Conservation (phyloP, 768 basidiomycete species). For the Gautieria morchelliformis region DNA sequence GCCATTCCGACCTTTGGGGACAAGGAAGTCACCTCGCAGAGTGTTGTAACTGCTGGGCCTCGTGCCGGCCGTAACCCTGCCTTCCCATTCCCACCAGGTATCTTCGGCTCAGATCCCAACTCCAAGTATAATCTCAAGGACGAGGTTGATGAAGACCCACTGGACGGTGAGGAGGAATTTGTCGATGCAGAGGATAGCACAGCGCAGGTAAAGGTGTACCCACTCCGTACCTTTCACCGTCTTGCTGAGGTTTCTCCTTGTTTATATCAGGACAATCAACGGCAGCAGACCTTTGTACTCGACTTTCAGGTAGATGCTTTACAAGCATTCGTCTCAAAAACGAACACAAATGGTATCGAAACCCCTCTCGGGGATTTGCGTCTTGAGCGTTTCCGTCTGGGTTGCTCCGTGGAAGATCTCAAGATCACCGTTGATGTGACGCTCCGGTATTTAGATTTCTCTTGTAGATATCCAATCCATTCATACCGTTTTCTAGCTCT, state of each 20-base stretch:
- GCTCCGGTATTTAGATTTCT: conserved; percentile 43
- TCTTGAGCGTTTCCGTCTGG: conserved; percentile 68
- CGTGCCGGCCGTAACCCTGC: not conserved
- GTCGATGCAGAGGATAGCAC: conserved; percentile 63
- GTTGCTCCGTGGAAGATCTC: conserved; percentile 67
- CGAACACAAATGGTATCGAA: conserved; percentile 51
- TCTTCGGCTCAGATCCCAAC: conserved; percentile 41
- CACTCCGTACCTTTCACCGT: not conserved
- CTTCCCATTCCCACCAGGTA: conserved; percentile 28
- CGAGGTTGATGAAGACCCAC: conserved; percentile 24
- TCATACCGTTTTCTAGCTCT: conserved; percentile 34
- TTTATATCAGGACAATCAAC: conserved; percentile 23
- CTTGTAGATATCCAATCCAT: not conserved
- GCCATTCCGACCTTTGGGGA: conserved; percentile 74
- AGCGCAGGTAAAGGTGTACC: conserved; percentile 34
- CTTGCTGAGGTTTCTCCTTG: conserved; percentile 28
- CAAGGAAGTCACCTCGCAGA: conserved; percentile 25
- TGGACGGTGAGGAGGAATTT: conserved; percentile 48
- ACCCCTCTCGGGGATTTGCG: conserved; percentile 68
- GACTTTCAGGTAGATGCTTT: conserved; percentile 81
- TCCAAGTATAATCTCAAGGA: conserved; percentile 58
- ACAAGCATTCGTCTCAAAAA: conserved; percentile 69
- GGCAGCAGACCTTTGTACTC: conserved; percentile 68
- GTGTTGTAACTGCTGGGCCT: conserved; percentile 33
- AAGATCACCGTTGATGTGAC: conserved; percentile 82